These are phyloP conservation scores for Myxozyma vanderwaltii DNA, from an alignment of 805 yeast genomes.

Conservation along the genomic window DNA sequence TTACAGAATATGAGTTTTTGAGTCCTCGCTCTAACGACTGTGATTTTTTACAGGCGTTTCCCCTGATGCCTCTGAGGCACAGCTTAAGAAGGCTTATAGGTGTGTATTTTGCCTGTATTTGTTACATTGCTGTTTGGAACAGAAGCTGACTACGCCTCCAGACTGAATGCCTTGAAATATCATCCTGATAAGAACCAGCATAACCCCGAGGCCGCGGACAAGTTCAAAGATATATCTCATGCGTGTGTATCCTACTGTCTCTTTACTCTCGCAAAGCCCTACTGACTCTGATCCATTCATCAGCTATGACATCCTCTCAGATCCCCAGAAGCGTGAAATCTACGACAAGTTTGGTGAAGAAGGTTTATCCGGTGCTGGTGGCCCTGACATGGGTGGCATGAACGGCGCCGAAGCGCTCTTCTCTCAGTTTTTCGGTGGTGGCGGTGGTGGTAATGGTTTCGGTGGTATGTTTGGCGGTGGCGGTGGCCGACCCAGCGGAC, in stretches of 20 bases:
- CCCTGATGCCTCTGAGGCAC: slow-evolving; percentile 54
- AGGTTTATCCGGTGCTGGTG: slow-evolving; percentile 81
- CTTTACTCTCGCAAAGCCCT: not conserved
- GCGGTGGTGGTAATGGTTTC: slow-evolving; percentile 49
- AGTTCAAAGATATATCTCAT: slow-evolving; percentile 85
- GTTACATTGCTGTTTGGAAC: not conserved
- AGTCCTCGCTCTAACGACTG: not conserved
- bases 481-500: slow-evolving; percentile 40
- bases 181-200: slow-evolving; percentile 83
- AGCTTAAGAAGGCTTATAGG: slow-evolving; percentile 74
- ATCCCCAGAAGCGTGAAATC: slow-evolving; percentile 80
- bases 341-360: slow-evolving; percentile 93
- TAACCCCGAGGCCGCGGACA: slow-evolving; percentile 83
- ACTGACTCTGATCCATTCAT: slow-evolving; percentile 51
- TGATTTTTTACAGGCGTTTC: slow-evolving; percentile 46
- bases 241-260: slow-evolving; percentile 49
- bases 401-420: slow-evolving; percentile 72
- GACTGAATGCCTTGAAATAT: slow-evolving; percentile 69
- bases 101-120: not conserved
- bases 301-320: slow-evolving; percentile 75
- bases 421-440: slow-evolving; percentile 86
- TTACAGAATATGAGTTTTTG: not conserved
- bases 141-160: slow-evolving; percentile 1
- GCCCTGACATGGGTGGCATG: slow-evolving; percentile 66
- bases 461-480: slow-evolving; percentile 46